Evolutionary conservation across 257 asterid genomes (phyloP).

Genomic region (Osmanthus fragrans): DNA sequence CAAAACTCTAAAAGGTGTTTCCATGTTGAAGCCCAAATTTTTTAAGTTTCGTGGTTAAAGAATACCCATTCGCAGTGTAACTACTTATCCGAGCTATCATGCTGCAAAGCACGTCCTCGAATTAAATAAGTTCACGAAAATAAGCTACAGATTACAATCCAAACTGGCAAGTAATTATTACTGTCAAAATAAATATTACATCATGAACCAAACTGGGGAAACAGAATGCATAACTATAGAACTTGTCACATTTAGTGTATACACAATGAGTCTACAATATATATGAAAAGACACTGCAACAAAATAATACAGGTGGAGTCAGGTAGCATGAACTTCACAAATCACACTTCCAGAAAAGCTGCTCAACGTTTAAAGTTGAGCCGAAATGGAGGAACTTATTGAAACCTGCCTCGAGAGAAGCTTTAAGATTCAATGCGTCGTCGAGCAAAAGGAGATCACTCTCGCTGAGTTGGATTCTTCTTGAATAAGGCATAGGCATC

Average conservation of each 20-base stretch:
- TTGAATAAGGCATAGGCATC: neutral
- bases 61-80: too few relatives aligned
- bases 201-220: neutral
- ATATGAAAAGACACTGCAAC: neutral
- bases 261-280: neutral
- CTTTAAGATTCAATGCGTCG: neutral
- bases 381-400: neutral
- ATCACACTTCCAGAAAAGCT: neutral
- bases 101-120: too few relatives aligned
- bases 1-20: too few relatives aligned
- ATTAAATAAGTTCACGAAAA: neutral
- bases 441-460: neutral
- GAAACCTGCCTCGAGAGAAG: neutral
- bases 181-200: neutral
- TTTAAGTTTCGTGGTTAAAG: too few relatives aligned
- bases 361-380: neutral
- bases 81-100: too few relatives aligned
- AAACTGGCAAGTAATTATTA: too few relatives aligned
- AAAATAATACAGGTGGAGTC: neutral
- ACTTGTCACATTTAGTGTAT: neutral
- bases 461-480: neutral
- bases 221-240: neutral
- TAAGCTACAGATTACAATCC: neutral
- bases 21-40: too few relatives aligned
- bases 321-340: neutral